phyloP scores from a whole-genome alignment of 176 grass and related monocot genomes.

The Bolboschoenus planiculmis region DNA sequence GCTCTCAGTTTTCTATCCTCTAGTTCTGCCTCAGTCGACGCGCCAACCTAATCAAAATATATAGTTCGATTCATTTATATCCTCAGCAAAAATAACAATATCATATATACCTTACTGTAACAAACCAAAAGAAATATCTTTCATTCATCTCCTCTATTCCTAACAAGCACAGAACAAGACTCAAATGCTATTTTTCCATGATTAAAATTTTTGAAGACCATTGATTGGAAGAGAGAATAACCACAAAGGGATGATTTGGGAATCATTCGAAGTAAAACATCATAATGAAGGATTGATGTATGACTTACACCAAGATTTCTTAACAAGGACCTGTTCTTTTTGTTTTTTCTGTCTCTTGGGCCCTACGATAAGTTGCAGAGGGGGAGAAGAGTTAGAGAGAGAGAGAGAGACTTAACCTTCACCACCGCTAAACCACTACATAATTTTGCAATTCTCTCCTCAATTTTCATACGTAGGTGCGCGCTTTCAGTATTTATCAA shows the following conservation, averaged over 20 bases:
- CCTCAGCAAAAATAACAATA: neutral
- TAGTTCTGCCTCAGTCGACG: conserved; percentile 80
- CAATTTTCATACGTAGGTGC: conserved; percentile 54
- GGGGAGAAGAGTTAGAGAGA: neutral
- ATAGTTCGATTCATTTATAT: neutral
- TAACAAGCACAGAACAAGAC: conserved; percentile 4
- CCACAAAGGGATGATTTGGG: neutral
- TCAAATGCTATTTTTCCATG: neutral
- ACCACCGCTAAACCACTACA: conserved; percentile 75
- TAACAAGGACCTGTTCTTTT: neutral
- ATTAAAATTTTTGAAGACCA: neutral
- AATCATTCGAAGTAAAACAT: neutral
- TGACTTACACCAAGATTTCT: neutral
- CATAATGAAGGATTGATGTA: neutral
- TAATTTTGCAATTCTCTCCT: conserved; percentile 85
- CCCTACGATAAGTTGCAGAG: neutral
- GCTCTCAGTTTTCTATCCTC: conserved; percentile 89
- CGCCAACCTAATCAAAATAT: conserved; percentile 70
- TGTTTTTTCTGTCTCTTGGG: neutral
- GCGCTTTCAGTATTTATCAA: conserved; percentile 47
- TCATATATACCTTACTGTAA: neutral
- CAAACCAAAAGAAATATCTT: neutral
- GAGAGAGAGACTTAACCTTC: conserved; percentile 45
- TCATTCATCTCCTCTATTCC: conserved; percentile 14
- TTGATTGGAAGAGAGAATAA: neutral